phyloP scores from a whole-genome alignment of 2,329 filamentous ascomycete genomes.

The Hymenoscyphus albidus region DNA sequence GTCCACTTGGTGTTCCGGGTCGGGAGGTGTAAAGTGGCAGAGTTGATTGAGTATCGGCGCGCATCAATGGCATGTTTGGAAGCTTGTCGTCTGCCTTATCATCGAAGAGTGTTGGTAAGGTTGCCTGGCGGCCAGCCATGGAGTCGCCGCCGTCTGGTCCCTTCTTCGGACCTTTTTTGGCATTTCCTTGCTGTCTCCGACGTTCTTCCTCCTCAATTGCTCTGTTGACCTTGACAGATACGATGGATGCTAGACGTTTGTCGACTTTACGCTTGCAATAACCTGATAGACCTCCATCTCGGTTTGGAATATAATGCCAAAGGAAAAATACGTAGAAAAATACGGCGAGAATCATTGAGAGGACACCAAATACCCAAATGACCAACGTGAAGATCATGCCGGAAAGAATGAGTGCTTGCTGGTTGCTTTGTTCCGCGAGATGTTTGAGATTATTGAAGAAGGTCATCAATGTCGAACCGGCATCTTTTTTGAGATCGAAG shows the following conservation, averaged over 20 bases:
- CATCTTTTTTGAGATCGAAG: slow-evolving; percentile 58
- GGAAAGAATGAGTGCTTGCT: slow-evolving; percentile 77
- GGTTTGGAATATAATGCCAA: slow-evolving; percentile 82
- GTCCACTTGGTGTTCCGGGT: slow-evolving; percentile 48
- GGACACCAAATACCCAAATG: slow-evolving; percentile 78
- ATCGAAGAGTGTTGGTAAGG: slow-evolving; percentile 60
- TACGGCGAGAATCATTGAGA: slow-evolving; percentile 70
- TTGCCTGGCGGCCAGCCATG: slow-evolving; percentile 55
- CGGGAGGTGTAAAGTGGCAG: slow-evolving; percentile 60
- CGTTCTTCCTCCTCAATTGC: slow-evolving; percentile 76
- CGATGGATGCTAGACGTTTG: slow-evolving; percentile 76
- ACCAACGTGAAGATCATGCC: slow-evolving; percentile 91
- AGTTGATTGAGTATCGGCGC: slow-evolving; percentile 58
- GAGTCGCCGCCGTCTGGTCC: slow-evolving; percentile 46
- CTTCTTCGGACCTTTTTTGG: slow-evolving; percentile 42
- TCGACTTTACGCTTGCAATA: slow-evolving; percentile 95
- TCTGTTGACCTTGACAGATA: slow-evolving; percentile 82
- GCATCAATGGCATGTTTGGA: slow-evolving; percentile 55
- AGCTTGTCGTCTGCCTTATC: slow-evolving; percentile 49
- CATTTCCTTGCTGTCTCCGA: slow-evolving; percentile 50
- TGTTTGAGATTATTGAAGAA: slow-evolving; percentile 80
- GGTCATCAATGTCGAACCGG: slow-evolving; percentile 62
- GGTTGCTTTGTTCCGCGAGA: slow-evolving; percentile 68
- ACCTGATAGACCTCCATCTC: slow-evolving; percentile 73
- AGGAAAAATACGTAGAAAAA: slow-evolving; percentile 85